A percentile compares a stretch with the other conserved stretches of the same genome.
Conservation (phyloP, 352 stramenopile genomes). For the Phytophthora citricola region DNA sequence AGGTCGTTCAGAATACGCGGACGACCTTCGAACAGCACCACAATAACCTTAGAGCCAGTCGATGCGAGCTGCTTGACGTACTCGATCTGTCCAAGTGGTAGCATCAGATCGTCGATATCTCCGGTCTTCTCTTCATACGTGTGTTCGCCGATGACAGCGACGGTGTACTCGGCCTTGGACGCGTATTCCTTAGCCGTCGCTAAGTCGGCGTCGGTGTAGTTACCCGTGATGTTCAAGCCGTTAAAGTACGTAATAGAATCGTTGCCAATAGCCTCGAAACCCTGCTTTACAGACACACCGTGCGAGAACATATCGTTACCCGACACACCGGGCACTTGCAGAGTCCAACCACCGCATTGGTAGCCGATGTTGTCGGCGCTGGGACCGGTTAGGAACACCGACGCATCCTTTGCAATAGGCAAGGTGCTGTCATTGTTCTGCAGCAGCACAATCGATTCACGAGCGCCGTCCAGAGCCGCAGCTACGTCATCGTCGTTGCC, state of each 20-base stretch:
- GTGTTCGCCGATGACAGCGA: constrained; percentile 42
- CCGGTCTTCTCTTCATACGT: constrained; percentile 69
- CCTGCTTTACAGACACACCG: constrained; percentile 56
- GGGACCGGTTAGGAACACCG: constrained; percentile 37
- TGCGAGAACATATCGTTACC: constrained; percentile 54
- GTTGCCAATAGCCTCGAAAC: constrained; percentile 36
- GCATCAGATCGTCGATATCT: constrained; percentile 69
- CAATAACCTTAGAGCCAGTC: constrained; percentile 69
- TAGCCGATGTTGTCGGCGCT: constrained; percentile 55
- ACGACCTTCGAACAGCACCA: constrained; percentile 76
- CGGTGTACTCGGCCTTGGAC: constrained; percentile 32
- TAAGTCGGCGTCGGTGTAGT: constrained; percentile 38
- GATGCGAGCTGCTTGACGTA: constrained; percentile 72
- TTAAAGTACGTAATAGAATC: constrained; percentile 56
- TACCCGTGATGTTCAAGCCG: constrained; percentile 52
- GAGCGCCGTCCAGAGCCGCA: constrained; percentile 54
- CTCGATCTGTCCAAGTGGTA: constrained; percentile 50
- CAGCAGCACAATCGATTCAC: constrained; percentile 54
- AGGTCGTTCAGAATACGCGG: constrained; percentile 71
- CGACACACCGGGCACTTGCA: constrained; percentile 72
- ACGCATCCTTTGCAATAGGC: constrained; percentile 13
- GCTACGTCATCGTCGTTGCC: constrained; percentile 50
- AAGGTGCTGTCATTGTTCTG: constrained; percentile 29
- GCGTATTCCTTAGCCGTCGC: constrained; percentile 29
- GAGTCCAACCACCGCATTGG: constrained; percentile 72